Evolutionary conservation across 129 eudicot genomes (phyloP), one percentile per base, ranked within the genome.

Genomic region (Flaveria robusta): DNA sequence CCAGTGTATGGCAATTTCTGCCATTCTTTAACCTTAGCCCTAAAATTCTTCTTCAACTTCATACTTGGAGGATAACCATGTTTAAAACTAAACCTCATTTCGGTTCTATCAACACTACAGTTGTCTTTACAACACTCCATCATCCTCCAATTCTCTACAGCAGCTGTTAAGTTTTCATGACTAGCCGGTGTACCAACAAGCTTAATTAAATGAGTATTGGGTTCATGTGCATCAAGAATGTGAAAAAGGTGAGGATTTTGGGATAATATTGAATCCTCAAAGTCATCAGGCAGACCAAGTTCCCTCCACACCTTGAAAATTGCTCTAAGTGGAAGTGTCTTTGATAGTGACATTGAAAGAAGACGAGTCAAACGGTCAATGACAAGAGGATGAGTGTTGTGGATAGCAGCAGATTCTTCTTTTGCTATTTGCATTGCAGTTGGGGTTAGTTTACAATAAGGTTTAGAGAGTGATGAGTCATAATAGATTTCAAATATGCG

Each of bases 261-360:
- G 0, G 82, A 74, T 16, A 94, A 83, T 49, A 94, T 85, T 7
- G 90, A 85, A 54, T 89, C 97, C 89, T 94, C 99, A 18, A 91
- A 91, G 76, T 91, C 85, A 74, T 94, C 97, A 27, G 97, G 97
- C 12, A 91, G 85, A 20, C 97, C 97, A 41, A 94, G 85, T 70
- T 91, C 99, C 74, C 88, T 89, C 93, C 93, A 94, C 10, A 94
- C 97, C 64, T 94, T 94, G 67, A 91, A 91, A 66, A 94, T 77
- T 26, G 96, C 98, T 20, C 97, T 72, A 41, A 91, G 85, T 11
- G 98, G 98, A 71, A 94, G 45, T 16, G 76, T 85, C 72, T 81
- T 91, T 6, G 93, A 82, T 34, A 29, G 31, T 9, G 97, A 91
- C 93, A 94, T 94, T 4, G 96, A 84, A 15, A 94, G 87, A 79